Evolutionary conservation across 2,329 filamentous ascomycete species (phyloP).

Genomic region (Cordyceps farinosa): DNA sequence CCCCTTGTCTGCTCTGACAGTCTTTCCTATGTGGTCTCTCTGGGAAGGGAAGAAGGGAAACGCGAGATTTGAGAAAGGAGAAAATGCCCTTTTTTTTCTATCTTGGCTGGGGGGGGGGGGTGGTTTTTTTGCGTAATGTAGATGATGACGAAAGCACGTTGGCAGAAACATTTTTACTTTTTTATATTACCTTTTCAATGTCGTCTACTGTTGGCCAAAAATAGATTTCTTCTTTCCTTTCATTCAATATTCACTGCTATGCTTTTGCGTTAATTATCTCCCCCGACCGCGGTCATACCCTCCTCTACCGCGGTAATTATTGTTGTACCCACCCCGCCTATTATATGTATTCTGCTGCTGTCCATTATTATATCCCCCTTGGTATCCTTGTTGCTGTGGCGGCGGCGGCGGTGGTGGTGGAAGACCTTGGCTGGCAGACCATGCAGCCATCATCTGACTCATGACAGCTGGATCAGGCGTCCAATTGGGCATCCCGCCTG

Average conservation of each 20-base stretch:
- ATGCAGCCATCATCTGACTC: conserved; percentile 19
- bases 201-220: neutral
- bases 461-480: conserved; percentile 19
- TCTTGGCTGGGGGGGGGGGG: neutral
- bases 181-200: neutral
- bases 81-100: neutral
- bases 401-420: conserved; percentile 22
- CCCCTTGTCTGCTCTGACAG: too few relatives aligned
- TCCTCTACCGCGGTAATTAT: conserved; percentile 25
- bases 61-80: neutral
- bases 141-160: conserved; percentile 3
- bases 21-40: neutral
- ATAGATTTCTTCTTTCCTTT: neutral
- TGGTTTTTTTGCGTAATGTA: conserved; percentile 1
- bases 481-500: conserved; percentile 21
- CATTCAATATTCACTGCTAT: neutral
- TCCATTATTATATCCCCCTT: neutral
- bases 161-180: neutral
- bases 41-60: neutral
- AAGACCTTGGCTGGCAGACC: conserved; percentile 7
- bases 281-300: conserved; percentile 33
- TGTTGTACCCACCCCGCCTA: conserved; percentile 22
- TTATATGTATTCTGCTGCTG: neutral
- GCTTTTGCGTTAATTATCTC: conserved; percentile 18
- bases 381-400: neutral